Percentiles rank a stretch among this genome's conserved stretches.
Evolutionary conservation across 371 early-diverging fungal species (phyloP).

Genomic region (Chytridium lagenaria): DNA sequence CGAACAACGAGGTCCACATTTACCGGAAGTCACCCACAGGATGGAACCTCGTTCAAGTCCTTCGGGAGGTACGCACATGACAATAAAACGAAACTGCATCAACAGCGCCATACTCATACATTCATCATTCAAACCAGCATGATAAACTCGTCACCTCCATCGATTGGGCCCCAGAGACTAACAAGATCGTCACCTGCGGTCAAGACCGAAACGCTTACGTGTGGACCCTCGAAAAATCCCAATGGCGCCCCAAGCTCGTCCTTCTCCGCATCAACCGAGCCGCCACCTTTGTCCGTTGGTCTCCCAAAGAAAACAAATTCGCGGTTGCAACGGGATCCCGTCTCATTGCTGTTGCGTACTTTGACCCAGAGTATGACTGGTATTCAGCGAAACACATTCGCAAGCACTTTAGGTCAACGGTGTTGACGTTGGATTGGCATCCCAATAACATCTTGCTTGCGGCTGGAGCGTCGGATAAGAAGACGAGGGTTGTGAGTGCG

Average conservation of each 20-base stretch:
- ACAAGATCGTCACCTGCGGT: slow-evolving; percentile 95
- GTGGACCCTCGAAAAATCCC: slow-evolving; percentile 79
- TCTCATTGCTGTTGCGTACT: slow-evolving; percentile 92
- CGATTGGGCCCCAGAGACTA: slow-evolving; percentile 96
- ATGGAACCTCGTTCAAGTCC: slow-evolving; percentile 72
- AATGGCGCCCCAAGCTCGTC: slow-evolving; percentile 94
- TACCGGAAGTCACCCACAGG: slow-evolving; percentile 66
- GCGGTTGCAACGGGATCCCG: slow-evolving; percentile 94
- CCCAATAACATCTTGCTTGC: slow-evolving; percentile 94
- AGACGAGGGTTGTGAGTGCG: slow-evolving; percentile 94
- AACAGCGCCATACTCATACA: background rate
- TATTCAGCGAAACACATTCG: slow-evolving; percentile 95
- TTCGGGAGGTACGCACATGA: slow-evolving; percentile 63
- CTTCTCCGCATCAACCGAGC: slow-evolving; percentile 95
- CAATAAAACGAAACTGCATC: background rate
- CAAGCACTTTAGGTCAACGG: slow-evolving; percentile 91
- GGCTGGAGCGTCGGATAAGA: slow-evolving; percentile 95
- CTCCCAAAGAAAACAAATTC: slow-evolving; percentile 97
- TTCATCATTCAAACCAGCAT: slow-evolving; percentile 64
- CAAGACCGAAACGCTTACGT: slow-evolving; percentile 99
- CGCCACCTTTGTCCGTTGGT: slow-evolving; percentile 95
- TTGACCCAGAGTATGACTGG: slow-evolving; percentile 92
- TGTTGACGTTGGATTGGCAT: slow-evolving; percentile 94
- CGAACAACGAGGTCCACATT: slow-evolving; percentile 88
- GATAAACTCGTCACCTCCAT: slow-evolving; percentile 94